Conservation (phyloP, 2,329 filamentous ascomycete species). For the Paracorniculantispora psalliotae region DNA sequence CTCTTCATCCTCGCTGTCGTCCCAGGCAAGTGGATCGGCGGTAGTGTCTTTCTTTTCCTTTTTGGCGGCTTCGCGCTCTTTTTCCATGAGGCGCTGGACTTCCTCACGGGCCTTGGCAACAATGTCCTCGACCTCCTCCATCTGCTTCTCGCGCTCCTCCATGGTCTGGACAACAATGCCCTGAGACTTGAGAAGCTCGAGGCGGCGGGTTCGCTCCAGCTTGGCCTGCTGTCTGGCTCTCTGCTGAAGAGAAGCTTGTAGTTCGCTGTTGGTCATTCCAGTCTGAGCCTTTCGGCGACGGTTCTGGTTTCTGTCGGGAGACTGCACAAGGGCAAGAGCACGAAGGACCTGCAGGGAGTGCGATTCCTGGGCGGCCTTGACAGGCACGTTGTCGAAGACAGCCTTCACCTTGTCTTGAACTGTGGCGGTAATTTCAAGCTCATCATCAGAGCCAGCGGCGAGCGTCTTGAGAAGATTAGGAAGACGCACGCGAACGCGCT, state of each 20-base stretch:
- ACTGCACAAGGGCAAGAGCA: conserved; percentile 66
- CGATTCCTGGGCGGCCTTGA: conserved; percentile 57
- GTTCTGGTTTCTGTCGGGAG: conserved; percentile 49
- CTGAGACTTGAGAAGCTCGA: conserved; percentile 71
- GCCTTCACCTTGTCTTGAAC: conserved; percentile 49
- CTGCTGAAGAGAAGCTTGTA: conserved; percentile 63
- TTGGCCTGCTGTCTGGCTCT: conserved; percentile 77
- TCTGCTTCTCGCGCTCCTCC: conserved; percentile 79
- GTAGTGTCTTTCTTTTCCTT: conserved; percentile 50
- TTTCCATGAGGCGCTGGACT: conserved; percentile 63
- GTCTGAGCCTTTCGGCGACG: conserved; percentile 37
- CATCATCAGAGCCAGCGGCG: conserved; percentile 48
- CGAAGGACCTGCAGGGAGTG: conserved; percentile 64
- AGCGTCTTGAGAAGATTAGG: conserved; percentile 36
- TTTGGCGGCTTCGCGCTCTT: conserved; percentile 70
- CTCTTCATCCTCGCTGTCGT: conserved; percentile 51
- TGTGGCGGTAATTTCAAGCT: conserved; percentile 56
- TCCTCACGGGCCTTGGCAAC: conserved; percentile 79
- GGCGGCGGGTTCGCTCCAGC: conserved; percentile 67
- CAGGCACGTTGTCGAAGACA: conserved; percentile 67
- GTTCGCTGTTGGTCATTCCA: conserved; percentile 63
- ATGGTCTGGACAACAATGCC: conserved; percentile 78
- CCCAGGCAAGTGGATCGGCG: conserved; percentile 49
- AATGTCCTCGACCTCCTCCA: conserved; percentile 80
- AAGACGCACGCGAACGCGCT: conserved; percentile 48